These are phyloP conservation scores for Protomyces inundatus DNA, from an alignment of 1,139 yeast genomes.

Conservation along the genomic window DNA sequence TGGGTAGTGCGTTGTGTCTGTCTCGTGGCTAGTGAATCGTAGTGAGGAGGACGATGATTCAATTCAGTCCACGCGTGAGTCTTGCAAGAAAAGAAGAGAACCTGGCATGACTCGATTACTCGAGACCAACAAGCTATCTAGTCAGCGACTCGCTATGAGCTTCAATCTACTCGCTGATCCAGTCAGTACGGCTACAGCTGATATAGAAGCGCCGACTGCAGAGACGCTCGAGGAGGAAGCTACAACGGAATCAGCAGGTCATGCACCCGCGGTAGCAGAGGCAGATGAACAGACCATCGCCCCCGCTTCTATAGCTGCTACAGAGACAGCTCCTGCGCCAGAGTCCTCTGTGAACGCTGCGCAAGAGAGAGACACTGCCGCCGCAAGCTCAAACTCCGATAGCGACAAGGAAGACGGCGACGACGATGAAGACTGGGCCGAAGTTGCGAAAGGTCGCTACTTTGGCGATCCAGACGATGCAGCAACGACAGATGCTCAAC, in stretches of 20 bases:
- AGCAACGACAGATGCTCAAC: conserved; percentile 1
- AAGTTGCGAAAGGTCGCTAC: conserved; percentile 25
- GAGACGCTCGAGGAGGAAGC: not conserved
- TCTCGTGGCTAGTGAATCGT: not conserved
- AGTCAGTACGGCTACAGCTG: not conserved
- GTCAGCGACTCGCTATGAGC: not conserved
- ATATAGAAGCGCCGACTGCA: not conserved
- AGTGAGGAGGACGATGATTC: not conserved
- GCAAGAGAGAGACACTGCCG: too few relatives aligned
- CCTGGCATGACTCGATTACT: not conserved
- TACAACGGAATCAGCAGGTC: not conserved
- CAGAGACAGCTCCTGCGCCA: too few relatives aligned
- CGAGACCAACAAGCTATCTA: not conserved
- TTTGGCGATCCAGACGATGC: conserved; percentile 16
- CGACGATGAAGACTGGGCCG: conserved; percentile 9
- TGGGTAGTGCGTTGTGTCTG: not conserved
- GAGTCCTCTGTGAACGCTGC: too few relatives aligned
- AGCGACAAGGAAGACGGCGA: conserved; percentile 1
- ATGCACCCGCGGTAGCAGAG: not conserved
- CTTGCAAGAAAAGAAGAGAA: not conserved
- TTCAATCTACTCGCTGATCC: not conserved
- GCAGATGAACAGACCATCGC: too few relatives aligned
- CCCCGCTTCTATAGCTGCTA: too few relatives aligned
- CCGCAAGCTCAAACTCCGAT: too few relatives aligned
- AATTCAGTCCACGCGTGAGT: not conserved